Base-by-base conservation (phyloP, 768 basidiomycete species). In the Paxillus involutus region DNA sequence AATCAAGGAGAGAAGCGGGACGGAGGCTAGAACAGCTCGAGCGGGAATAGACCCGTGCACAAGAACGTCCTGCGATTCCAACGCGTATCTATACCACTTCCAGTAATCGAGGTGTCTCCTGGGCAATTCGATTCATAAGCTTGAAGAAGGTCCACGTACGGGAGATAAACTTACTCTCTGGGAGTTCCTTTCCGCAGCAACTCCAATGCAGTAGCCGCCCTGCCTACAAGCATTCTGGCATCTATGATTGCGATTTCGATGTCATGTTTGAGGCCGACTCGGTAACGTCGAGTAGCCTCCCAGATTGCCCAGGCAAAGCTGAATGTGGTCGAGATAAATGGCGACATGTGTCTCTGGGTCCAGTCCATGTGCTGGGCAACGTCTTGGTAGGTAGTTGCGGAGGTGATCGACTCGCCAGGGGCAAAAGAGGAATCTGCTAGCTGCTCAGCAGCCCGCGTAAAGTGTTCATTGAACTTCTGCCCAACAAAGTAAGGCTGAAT, bases 301-400 rank as follows among this genome's bases (percentile, higher is more conserved):
- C 88, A 91, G 36, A 91, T 77, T 8, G 88, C 83, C 89, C 89
- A 91, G 36, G 79, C 80, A 59, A 91, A 88, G 72, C 86, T 90
- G 67, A 91, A 90, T 6, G 89, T 89, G 2, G 87, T 80, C 3
- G 89, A 87, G 42, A 91, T 79, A 56, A 81, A 91, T 5, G 82
- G 77, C 0, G 89, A 91, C 17, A 80, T 76, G 5, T 82, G 73
- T 55, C 84, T 79, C n/a, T 84, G 88, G 19, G 85, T 86, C 86
- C 88, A 89, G 53, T 89, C 84, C 82, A 91, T 81, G 63, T 91
- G 85, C 57, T 73, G 77, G 48, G 76, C 80, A 44, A 86, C 84
- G 62, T 89, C 89, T 6, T 73, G 72, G 65, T 87, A 90, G 2
- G 80, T 78, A 49, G 59, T 70, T 30, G 35, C 53, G 29, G 66